Evolutionary conservation across 2,329 filamentous ascomycete species (phyloP).

Genomic region (Hypomyces perniciosus): DNA sequence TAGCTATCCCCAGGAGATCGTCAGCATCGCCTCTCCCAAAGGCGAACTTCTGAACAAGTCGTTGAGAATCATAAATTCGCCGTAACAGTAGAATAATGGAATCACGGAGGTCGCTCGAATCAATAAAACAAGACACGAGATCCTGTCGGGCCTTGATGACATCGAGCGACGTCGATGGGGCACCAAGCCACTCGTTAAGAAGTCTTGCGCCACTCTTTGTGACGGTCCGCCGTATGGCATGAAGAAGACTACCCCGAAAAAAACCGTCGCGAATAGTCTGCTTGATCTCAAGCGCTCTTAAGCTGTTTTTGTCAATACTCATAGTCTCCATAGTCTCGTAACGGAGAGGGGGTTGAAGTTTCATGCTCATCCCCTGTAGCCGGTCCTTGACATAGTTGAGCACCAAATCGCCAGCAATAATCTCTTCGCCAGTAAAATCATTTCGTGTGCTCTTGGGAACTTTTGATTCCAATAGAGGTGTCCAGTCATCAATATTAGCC

Average conservation of each 20-base stretch:
- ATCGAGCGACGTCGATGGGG: conserved; percentile 79
- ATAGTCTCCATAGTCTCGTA: conserved; percentile 72
- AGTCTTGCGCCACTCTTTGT: conserved; percentile 87
- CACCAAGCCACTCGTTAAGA: conserved; percentile 77
- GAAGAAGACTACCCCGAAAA: conserved; percentile 77
- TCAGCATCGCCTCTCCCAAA: conserved; percentile 88
- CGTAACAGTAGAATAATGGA: conserved; percentile 62
- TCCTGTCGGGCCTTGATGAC: conserved; percentile 76
- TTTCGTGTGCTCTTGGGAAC: conserved; percentile 47
- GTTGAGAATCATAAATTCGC: conserved; percentile 76
- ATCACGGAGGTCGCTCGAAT: conserved; percentile 62
- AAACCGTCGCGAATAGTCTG: conserved; percentile 75
- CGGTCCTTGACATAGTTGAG: conserved; percentile 78
- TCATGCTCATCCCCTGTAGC: conserved; percentile 70
- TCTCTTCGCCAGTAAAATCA: conserved; percentile 62
- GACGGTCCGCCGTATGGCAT: conserved; percentile 82
- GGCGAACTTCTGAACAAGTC: conserved; percentile 89
- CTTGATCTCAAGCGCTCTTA: conserved; percentile 83
- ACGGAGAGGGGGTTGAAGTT: conserved; percentile 74
- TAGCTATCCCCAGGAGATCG: conserved; percentile 77
- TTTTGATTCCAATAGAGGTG: conserved; percentile 67
- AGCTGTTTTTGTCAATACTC: conserved; percentile 85
- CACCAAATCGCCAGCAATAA: conserved; percentile 71
- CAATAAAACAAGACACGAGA: conserved; percentile 69
- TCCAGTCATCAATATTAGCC: conserved; percentile 59